Base-by-base conservation (phyloP, 164 flowering plant species). In the Platanus orientalis region DNA sequence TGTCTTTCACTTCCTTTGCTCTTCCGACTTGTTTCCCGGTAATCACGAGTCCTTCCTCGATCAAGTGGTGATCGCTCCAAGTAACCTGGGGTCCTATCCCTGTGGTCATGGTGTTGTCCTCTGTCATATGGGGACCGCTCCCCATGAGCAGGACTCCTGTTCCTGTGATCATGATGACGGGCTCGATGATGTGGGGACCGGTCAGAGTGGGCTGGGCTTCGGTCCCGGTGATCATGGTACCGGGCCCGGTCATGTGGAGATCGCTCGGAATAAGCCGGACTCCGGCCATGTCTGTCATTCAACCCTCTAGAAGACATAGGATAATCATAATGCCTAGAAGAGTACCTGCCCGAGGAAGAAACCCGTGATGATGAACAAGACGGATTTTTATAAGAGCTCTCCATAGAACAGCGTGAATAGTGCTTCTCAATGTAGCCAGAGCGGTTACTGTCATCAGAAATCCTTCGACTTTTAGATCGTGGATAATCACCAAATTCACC, bases 261-360 rank as follows among this genome's bases (percentile, higher is more conserved):
- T 29, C 68, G 49, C 58, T 71, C 72, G 19, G 28, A 28, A 48
- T 61, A 45, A 23, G 36, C 60, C 10, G 73, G 73, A 29, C 60
- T 89, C 40, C 81, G 79, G 27, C 78, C 83, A 66, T 77, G 83
- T 70, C 79, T 82, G 53, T 86, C 92, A 73, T 81, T 71, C 64
- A 62, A 57, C 12, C 63, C 77, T 71, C 81, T 85, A 29, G 89
- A 78, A 26, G 94, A 79, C 20, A 71, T 64, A 50, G 84, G 69
- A 57, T 80, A 73, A 55, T 85, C 96, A 76, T 77, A 72, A 63
- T 80, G 81, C 76, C 88, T 80, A 40, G 87, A 69, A 48, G 79
- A 62, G 48, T 76, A 75, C 80, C 85, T 86, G 62, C 79, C 87
- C 21, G 76, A 61, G 9, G 85, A 73, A 57, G 83, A 63, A 24